phyloP scores from a whole-genome alignment of 2,329 filamentous ascomycete genomes.

The Penicillium sp. region DNA sequence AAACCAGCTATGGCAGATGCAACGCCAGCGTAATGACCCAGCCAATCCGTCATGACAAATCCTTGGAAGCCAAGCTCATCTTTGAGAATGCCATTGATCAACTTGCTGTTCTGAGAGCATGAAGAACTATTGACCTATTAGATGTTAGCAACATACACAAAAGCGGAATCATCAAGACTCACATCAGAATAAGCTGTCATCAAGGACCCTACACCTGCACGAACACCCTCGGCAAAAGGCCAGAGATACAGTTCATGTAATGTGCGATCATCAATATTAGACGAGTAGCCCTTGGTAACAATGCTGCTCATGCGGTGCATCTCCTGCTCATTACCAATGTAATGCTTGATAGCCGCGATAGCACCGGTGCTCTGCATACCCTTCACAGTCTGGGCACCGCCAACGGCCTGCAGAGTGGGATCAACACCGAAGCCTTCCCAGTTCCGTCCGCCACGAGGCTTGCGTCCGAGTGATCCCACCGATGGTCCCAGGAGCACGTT shows the following conservation, averaged over 20 bases:
- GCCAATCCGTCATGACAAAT: conserved; percentile 69
- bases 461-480: conserved; percentile 70
- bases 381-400: conserved; percentile 53
- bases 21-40: conserved; percentile 61
- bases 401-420: conserved; percentile 61
- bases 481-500: conserved; percentile 70
- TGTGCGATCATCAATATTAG: conserved; percentile 53
- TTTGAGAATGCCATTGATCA: conserved; percentile 69
- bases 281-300: conserved; percentile 42
- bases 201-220: conserved; percentile 49
- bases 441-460: conserved; percentile 69
- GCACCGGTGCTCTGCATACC: conserved; percentile 59
- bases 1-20: conserved; percentile 62
- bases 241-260: conserved; percentile 49
- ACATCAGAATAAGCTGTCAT: conserved; percentile 49
- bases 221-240: conserved; percentile 53
- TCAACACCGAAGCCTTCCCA: conserved; percentile 76
- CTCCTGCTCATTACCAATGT: conserved; percentile 52
- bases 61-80: conserved; percentile 74
- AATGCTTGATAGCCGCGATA: conserved; percentile 60
- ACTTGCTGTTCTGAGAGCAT: conserved; percentile 66
- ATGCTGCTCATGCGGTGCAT: conserved; percentile 51
- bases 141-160: background rate
- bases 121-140: conserved; percentile 63
- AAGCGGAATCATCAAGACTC: background rate